Conservation (phyloP, 169 alveolate genomes). For the Cryptosporidium ubiquitum region DNA sequence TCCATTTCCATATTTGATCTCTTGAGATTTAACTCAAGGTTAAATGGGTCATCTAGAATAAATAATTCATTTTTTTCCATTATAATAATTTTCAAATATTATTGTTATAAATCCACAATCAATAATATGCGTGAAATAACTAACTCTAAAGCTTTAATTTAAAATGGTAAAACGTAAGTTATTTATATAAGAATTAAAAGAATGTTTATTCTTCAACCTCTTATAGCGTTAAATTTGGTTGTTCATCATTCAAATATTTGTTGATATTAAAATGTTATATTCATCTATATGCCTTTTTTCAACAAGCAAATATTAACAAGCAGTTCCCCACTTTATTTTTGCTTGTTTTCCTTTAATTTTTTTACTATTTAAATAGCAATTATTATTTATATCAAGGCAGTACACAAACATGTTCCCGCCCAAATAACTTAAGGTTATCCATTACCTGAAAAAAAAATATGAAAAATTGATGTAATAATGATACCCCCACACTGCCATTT, state of each 20-base stretch:
- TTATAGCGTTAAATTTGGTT: neutral
- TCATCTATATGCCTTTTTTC: conserved; percentile 1
- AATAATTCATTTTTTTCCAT: conserved; percentile 3
- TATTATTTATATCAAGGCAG: neutral
- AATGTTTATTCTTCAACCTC: neutral
- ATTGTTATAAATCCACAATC: no score
- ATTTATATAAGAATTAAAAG: neutral
- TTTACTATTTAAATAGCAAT: neutral
- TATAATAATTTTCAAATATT: neutral
- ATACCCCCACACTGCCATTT: neutral
- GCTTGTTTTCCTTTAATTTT: neutral
- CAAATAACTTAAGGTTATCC: neutral
- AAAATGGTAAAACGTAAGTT: neutral
- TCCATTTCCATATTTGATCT: conserved; percentile 19
- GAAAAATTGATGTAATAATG: neutral
- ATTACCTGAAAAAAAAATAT: neutral
- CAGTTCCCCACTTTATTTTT: conserved; percentile 18
- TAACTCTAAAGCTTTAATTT: neutral
- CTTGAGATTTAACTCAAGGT: conserved; percentile 44
- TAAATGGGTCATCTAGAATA: conserved; percentile 38
- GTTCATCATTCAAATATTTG: neutral
- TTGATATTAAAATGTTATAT: neutral
- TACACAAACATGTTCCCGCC: neutral
- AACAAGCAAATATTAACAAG: neutral
- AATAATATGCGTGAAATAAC: neutral